phyloP scores from a whole-genome alignment of 129 eudicot genomes.

The carrot (Daucus carota) region DH1_v3.0 NC_030381.2:39639001-39639500 shows the following conservation, averaged over 20 bases:
- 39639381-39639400: constrained; percentile 76
- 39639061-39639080: no score
- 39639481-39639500: constrained; percentile 48
- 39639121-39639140: neutral
- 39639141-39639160: neutral
- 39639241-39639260: neutral
- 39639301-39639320: neutral
- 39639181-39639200: neutral
- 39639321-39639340: neutral
- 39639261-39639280: neutral
- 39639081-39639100: no score
- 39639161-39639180: neutral
- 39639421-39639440: constrained; percentile 95
- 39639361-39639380: neutral
- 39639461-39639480: constrained; percentile 62
- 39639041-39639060: no score
- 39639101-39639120: no score
- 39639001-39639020: no score
- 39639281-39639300: neutral
- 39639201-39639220: neutral
- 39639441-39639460: constrained; percentile 96
- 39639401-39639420: constrained; percentile 92
- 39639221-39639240: no score
- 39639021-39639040: no score
- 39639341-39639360: neutral